Evolutionary conservation across 2,329 filamentous ascomycete species (phyloP).

Genomic region (Aureobasidium leucospermi): DNA sequence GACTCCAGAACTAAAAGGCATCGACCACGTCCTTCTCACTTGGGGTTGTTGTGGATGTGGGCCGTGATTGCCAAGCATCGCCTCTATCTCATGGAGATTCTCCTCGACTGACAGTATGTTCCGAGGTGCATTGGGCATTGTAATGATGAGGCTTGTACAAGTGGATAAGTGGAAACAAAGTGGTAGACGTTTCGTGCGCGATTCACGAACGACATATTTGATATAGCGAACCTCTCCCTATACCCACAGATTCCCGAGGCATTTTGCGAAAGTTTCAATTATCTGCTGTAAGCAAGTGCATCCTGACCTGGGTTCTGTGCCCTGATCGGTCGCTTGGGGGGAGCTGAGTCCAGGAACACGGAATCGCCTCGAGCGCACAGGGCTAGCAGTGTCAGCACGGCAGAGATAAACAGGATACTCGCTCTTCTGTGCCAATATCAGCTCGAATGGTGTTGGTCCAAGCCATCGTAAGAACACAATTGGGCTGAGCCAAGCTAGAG

Average conservation of each 20-base stretch:
- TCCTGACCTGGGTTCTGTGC: neutral
- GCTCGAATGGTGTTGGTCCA: neutral
- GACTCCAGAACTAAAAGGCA: neutral
- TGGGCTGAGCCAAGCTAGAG: neutral
- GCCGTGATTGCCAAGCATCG: constrained; percentile 1
- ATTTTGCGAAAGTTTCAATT: neutral
- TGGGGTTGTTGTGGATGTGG: neutral
- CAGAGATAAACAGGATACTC: neutral
- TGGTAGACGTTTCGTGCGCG: too few relatives aligned
- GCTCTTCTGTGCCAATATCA: neutral
- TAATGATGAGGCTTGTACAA: neutral
- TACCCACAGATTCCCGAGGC: neutral
- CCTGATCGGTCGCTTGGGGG: neutral
- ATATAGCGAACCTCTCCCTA: too few relatives aligned
- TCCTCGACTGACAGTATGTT: neutral
- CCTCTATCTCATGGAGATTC: neutral
- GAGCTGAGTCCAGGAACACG: neutral
- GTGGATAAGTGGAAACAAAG: neutral
- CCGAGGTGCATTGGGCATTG: neutral
- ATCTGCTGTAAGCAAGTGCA: neutral
- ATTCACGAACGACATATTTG: too few relatives aligned
- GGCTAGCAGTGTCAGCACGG: neutral
- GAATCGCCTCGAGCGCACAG: neutral
- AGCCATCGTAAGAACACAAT: neutral
- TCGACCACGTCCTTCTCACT: neutral